A percentile compares a stretch with the other conserved stretches of the same genome.
Conservation (phyloP, 208 protist species). For the Porcisia hertigi region DNA sequence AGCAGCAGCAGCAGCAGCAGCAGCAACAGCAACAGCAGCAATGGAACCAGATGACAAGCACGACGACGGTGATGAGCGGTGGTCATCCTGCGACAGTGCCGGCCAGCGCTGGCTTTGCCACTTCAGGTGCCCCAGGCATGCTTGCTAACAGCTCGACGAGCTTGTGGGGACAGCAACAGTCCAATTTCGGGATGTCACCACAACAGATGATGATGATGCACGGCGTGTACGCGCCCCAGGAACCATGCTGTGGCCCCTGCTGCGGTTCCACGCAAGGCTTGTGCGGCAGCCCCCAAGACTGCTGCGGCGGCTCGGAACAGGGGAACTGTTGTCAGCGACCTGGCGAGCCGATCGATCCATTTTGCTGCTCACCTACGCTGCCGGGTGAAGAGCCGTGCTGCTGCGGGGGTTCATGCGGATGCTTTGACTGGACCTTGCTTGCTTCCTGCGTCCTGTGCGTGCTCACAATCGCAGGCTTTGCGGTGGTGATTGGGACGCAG, state of each 20-base stretch:
- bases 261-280: constrained; percentile 12
- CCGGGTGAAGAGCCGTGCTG: constrained; percentile 31
- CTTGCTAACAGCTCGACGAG: constrained; percentile 19
- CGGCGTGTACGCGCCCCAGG: constrained; percentile 17
- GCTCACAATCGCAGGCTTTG: constrained; percentile 57
- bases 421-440: constrained; percentile 74
- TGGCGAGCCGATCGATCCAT: constrained; percentile 58
- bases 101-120: background rate
- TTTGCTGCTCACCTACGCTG: constrained; percentile 48
- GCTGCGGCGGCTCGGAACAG: constrained; percentile 8
- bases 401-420: constrained; percentile 45
- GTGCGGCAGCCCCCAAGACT: constrained; percentile 8
- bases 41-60: constrained; percentile 20
- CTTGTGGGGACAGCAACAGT: constrained; percentile 3
- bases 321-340: constrained; percentile 33
- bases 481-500: constrained; percentile 39
- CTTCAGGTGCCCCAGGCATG: constrained; percentile 17
- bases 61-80: constrained; percentile 1
- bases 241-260: constrained; percentile 32
- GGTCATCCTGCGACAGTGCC: too few relatives aligned
- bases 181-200: constrained; percentile 7
- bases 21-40: background rate
- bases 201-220: constrained; percentile 32
- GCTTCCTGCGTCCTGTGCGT: constrained; percentile 56
- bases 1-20: constrained; percentile 23